These are phyloP conservation scores for Flaveria linearis DNA, from an alignment of 129 eudicot species.

Conservation along the genomic window DNA sequence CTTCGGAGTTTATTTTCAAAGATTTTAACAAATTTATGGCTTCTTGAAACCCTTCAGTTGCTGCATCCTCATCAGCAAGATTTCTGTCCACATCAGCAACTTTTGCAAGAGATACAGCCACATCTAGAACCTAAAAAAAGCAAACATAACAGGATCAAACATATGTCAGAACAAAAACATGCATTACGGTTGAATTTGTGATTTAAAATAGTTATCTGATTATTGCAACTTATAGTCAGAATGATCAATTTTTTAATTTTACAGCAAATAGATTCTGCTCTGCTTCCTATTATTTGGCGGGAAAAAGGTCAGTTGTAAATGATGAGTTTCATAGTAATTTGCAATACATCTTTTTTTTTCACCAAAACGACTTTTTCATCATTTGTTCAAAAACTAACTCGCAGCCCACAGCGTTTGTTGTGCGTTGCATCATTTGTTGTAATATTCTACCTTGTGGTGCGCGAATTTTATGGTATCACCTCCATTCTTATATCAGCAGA, in stretches of 20 bases:
- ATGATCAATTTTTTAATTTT: neutral
- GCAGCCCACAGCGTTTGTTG: neutral
- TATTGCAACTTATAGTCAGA: neutral
- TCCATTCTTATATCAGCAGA: neutral
- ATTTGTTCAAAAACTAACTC: no score
- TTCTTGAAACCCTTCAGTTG: conserved; percentile 71
- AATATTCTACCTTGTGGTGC: neutral
- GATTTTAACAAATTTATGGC: conserved; percentile 69
- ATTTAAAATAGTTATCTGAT: neutral
- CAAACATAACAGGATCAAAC: conserved; percentile 7
- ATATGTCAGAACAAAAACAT: neutral
- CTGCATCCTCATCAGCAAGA: conserved; percentile 69
- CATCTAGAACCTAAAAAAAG: conserved; percentile 61
- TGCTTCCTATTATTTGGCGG: neutral
- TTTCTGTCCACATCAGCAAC: conserved; percentile 95
- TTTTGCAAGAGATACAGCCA: conserved; percentile 91
- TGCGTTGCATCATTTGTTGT: neutral
- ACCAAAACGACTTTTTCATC: no score
- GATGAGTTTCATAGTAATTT: no score
- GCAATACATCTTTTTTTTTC: no score
- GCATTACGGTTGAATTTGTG: neutral
- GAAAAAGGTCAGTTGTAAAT: neutral
- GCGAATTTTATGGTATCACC: neutral
- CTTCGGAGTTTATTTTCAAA: conserved; percentile 52
- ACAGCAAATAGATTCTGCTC: neutral